These are phyloP conservation scores for Lactarius akahatsu DNA, from an alignment of 768 basidiomycete species.

Conservation along the genomic window DNA sequence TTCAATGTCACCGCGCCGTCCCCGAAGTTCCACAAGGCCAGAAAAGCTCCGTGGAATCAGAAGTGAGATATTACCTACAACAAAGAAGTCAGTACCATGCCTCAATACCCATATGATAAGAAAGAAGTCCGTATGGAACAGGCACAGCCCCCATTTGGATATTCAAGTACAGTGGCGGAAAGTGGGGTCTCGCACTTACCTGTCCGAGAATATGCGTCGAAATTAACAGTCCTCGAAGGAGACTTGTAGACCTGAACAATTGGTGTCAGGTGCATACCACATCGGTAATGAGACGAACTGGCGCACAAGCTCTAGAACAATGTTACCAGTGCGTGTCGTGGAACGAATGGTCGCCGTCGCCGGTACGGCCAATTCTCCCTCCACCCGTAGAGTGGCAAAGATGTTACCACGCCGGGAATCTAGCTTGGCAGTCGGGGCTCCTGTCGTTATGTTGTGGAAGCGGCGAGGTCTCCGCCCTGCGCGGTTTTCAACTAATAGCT, in stretches of 20 bases:
- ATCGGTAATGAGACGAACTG: not conserved
- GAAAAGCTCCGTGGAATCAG: slow-evolving; percentile 28
- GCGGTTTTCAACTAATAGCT: slow-evolving; percentile 6
- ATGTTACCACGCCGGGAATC: slow-evolving; percentile 20
- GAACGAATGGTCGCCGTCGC: slow-evolving; percentile 16
- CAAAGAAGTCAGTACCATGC: slow-evolving; percentile 16
- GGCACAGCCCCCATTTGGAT: slow-evolving; percentile 14
- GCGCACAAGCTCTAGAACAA: slow-evolving; percentile 24
- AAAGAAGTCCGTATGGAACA: slow-evolving; percentile 4
- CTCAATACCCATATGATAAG: slow-evolving; percentile 13
- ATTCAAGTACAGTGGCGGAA: slow-evolving; percentile 5
- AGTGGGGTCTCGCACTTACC: slow-evolving; percentile 17
- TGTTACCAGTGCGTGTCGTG: slow-evolving; percentile 21
- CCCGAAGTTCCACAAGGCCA: slow-evolving; percentile 24
- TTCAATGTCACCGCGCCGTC: slow-evolving; percentile 15
- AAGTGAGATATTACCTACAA: slow-evolving; percentile 26
- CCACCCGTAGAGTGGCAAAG: slow-evolving; percentile 12
- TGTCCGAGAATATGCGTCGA: slow-evolving; percentile 24
- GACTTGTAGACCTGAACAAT: slow-evolving; percentile 18
- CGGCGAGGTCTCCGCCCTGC: slow-evolving; percentile 14
- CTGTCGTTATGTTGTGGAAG: slow-evolving; percentile 13
- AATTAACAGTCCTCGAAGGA: slow-evolving; percentile 10
- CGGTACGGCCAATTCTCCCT: slow-evolving; percentile 1
- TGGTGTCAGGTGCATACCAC: not conserved
- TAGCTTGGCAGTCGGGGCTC: slow-evolving; percentile 20